Evolutionary conservation across 352 stramenopile genomes (phyloP).

Genomic region (Globisporangium viniferum): DNA sequence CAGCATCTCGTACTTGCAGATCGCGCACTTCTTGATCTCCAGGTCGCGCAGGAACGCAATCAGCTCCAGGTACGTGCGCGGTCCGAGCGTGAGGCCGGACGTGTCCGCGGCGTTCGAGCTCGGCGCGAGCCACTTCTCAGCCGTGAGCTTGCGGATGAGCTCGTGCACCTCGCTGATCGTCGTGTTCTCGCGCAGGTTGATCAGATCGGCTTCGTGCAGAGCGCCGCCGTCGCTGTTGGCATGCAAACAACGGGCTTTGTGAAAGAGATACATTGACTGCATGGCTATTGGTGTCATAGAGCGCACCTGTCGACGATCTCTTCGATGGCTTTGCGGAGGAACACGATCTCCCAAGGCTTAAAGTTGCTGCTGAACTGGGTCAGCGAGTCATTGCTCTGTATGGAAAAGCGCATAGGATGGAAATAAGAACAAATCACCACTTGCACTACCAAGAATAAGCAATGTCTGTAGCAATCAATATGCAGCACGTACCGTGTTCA

Average conservation of each 20-base stretch:
- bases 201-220: conserved; percentile 59
- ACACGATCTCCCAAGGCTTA: conserved; percentile 83
- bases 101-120: conserved; percentile 37
- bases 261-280: not conserved
- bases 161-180: conserved; percentile 63
- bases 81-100: conserved; percentile 53
- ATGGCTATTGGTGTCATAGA: not conserved
- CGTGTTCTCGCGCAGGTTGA: conserved; percentile 71
- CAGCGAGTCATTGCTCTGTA: conserved; percentile 75
- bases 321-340: conserved; percentile 79
- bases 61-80: conserved; percentile 69
- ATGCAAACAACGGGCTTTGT: too few species aligned
- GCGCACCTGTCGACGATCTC: conserved; percentile 71
- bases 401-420: not conserved
- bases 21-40: conserved; percentile 73
- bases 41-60: conserved; percentile 71
- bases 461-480: too few species aligned
- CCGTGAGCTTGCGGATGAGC: conserved; percentile 57
- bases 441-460: not conserved
- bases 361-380: conserved; percentile 71
- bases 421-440: not conserved
- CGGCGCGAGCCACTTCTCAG: conserved; percentile 67
- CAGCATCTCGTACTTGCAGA: conserved; percentile 75
- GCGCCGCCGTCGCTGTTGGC: conserved; percentile 50
- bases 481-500: conserved; percentile 57